Evolutionary conservation across 768 basidiomycete species (phyloP), one percentile per base, ranked within the genome.

Genomic region (Boletus rex-veris): DNA sequence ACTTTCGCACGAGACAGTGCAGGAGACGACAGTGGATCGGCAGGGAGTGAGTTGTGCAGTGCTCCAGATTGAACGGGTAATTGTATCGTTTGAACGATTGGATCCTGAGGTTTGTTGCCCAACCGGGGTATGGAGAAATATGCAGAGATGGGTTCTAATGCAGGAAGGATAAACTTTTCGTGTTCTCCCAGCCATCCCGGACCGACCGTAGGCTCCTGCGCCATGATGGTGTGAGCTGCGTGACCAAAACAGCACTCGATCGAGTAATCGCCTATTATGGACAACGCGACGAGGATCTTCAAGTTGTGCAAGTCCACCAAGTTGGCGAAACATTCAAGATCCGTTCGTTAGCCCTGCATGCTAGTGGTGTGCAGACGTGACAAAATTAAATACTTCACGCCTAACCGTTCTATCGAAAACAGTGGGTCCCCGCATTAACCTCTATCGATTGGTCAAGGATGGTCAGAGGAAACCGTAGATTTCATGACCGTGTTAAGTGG

Each of bases 101-200:
- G 89, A 65, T 92, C 84, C 64, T 90, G 89, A 3, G 89, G 88
- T 58, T 79, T 82, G 54, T 90, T 80, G n/a, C 76, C 71, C 42
- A 92, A 70, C n/a, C 60, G 68, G 10, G 87, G 84, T n/a, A 89
- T 74, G 51, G 79, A 83, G 67, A 90, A 90, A 14, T 55, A 67
- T 1, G 80, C 74, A 15, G 67, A 58, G 41, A 83, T 65, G 7
- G 72, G 70, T 9, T 77, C 69, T 19, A 83, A 69, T 19, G 15
- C n/a, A 6, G 59, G 58, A 30, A 69, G 58, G 1, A 36, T 36
- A 35, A 63, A 58, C 36, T 40, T 48, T 46, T 63, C 65, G 31
- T 54, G 48, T 42, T 65, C 61, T 12, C 37, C 51, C 16, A 54
- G 51, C 58, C 65, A 67, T 48, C 15, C 28, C 28, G 28, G 28